Base-by-base conservation (phyloP, 768 basidiomycete species). In the Lactarius deliciosus region DNA sequence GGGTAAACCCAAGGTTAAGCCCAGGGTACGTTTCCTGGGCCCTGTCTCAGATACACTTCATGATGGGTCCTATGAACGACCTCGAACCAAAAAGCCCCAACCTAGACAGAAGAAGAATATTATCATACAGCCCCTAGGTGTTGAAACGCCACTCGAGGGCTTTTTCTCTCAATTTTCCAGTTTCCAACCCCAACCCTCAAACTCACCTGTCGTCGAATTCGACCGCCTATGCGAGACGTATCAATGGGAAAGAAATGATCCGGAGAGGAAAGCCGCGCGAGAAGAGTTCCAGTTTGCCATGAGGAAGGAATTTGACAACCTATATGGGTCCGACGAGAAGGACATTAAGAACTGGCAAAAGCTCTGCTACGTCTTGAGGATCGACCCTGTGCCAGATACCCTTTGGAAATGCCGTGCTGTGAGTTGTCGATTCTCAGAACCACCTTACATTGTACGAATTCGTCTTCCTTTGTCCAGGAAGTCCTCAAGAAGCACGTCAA, bases 401-500 rank as follows among this genome's bases (percentile, higher is more conserved):
- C 61, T 66, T 36, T 1, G 7, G n/a, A 15, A 10, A 18, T 63
- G 65, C 18, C 65, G 61, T 57, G 40, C 34, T 20, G 65, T 66
- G 22, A 41, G 61, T 43, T 16, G 0, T 18, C 32, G 8, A 4
- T 54, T 16, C 20, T 50, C 34, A 22, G 22, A 45, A 55, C 18
- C 45, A n/a, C 34, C 20, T 40, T 6, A 15, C 34, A n/a, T 47
- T 28, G 63, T 3, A 20, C 55, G 62, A 62, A 56, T 16, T 18
- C 65, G 1, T 34, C 59, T n/a, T 28, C 1, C 5, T 47, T 38
- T n/a, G 18, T 28, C n/a, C 34, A 63, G 58, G 66, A 28, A 11
- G 61, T 63, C 32, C n/a, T 10, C 22, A 20, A 15, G 40, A 63
- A 63, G 13, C 57, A 75, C 11, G 73, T 79, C 55, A 77, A 79